Base-by-base conservation (phyloP, 2,329 filamentous ascomycete genomes). In the Zalaria obscura region DNA sequence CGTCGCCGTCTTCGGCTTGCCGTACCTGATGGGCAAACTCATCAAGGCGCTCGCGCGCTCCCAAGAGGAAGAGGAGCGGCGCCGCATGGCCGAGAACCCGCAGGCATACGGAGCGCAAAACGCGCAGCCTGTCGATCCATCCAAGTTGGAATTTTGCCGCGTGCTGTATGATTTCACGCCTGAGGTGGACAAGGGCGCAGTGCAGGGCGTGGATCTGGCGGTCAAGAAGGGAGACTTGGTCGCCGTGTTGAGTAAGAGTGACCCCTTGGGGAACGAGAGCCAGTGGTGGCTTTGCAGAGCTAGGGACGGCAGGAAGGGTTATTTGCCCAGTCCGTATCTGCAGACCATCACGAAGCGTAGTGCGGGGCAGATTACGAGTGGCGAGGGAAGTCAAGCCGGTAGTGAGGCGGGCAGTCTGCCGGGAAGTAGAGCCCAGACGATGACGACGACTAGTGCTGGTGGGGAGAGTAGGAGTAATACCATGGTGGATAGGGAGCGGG, bases 211-310 rank as follows among this genome's bases (percentile, higher is more conserved):
- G 51, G 93, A 98, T 56, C 73, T 98, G 9, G 79, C 84, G 31
- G 89, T 93, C 25, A 88, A 84, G 66, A 95, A 94, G 68, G 89
- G 89, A 45, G 91, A 98, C 53, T 78, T 96, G 40, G 88, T 98
- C 10, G 91, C 91, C 26, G 87, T 98, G 1, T 72, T 98, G 41
- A 82, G 80, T 66, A 95, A 95, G 67, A 83, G 78, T 11, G 91
- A 98, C 54, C 91, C 91, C 1, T 76, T 89, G 55, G 91, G 91
- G 35, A 87, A 91, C 52, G 77, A 86, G 4, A 91, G 83, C 40
- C 89, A 98, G 57, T 98, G 91, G 91, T 98, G 91, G 91, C 78
- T 82, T 50, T 98, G 93, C 63, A 76, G 91, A 42, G 83, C 89
- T 9, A 75, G 91, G 46, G 87, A 96, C 57, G 88, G 87, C 36